A percentile compares a stretch with the other conserved stretches of the same genome.
Evolutionary conservation across 1,139 yeast genomes (phyloP).

Genomic region (Sugiyamaella pinicola): DNA sequence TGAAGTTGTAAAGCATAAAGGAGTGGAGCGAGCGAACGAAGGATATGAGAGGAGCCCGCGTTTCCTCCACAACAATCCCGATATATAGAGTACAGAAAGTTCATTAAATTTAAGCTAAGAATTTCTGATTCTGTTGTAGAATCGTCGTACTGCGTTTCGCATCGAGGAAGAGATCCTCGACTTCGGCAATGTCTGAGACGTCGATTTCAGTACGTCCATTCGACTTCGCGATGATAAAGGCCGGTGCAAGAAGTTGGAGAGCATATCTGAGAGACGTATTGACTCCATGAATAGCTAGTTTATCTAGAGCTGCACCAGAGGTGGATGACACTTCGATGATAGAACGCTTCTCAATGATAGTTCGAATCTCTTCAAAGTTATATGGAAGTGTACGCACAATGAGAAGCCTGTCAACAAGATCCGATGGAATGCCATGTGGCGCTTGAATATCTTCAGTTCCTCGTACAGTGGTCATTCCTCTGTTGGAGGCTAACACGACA

Average conservation of each 20-base stretch:
- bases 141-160: slow-evolving; percentile 82
- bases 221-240: slow-evolving; percentile 77
- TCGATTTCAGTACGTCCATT: slow-evolving; percentile 72
- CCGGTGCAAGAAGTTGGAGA: slow-evolving; percentile 85
- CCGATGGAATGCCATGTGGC: slow-evolving; percentile 98
- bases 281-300: slow-evolving; percentile 70
- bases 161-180: slow-evolving; percentile 82
- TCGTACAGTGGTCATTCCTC: slow-evolving; percentile 88
- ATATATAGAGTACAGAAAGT: background rate
- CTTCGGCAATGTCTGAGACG: slow-evolving; percentile 78
- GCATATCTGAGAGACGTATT: slow-evolving; percentile 86
- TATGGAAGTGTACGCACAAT: slow-evolving; percentile 92
- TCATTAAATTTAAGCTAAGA: slow-evolving; percentile 31
- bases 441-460: slow-evolving; percentile 88
- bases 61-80: too few relatives aligned
- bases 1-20: too few relatives aligned
- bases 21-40: too few relatives aligned
- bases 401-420: slow-evolving; percentile 83
- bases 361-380: slow-evolving; percentile 75
- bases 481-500: slow-evolving; percentile 91
- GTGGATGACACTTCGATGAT: slow-evolving; percentile 70
- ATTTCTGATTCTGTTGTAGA: slow-evolving; percentile 50
- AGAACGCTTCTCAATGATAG: slow-evolving; percentile 81
- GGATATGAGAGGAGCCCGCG: too few relatives aligned
- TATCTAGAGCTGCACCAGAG: slow-evolving; percentile 66